Conservation (phyloP, 75 land plant species). For the Cryptomeria japonica region DNA sequence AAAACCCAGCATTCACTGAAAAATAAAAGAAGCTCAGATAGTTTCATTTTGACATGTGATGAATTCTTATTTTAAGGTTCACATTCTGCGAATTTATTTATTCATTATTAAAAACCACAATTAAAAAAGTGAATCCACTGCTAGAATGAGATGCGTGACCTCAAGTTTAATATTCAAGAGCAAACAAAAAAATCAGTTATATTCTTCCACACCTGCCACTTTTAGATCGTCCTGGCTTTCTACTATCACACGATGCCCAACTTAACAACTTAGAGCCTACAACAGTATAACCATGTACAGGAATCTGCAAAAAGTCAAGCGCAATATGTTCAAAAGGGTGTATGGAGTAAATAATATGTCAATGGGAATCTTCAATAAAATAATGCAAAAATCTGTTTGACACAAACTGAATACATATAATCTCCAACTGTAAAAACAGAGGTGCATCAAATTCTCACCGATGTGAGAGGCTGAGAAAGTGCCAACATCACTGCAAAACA, state of each 20-base stretch:
- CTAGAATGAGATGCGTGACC: not conserved
- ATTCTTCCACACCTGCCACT: conserved; percentile 13
- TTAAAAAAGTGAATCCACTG: not conserved
- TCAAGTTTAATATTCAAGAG: not conserved
- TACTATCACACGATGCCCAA: conserved; percentile 80
- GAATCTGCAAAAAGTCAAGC: conserved; percentile 45
- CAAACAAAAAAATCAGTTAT: not conserved
- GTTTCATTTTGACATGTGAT: not conserved
- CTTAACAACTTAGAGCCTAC: conserved; percentile 60
- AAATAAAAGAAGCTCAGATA: not conserved
- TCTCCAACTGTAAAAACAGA: not conserved
- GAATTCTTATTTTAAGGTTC: not conserved
- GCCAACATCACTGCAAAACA: conserved; percentile 87
- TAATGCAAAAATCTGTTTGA: not conserved
- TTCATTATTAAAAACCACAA: not conserved
- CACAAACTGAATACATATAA: not conserved
- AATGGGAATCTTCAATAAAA: not conserved
- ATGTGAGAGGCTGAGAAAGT: conserved; percentile 61
- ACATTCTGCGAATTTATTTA: not conserved
- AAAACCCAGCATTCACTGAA: conserved; percentile 82
- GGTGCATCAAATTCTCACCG: conserved; percentile 37
- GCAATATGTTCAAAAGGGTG: not conserved
- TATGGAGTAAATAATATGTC: not conserved
- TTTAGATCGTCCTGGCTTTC: conserved; percentile 72
- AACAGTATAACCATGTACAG: conserved; percentile 60